These are phyloP conservation scores for Senecio squalidus DNA, from an alignment of 140 eudicot genomes.

Conservation along the genomic window DNA sequence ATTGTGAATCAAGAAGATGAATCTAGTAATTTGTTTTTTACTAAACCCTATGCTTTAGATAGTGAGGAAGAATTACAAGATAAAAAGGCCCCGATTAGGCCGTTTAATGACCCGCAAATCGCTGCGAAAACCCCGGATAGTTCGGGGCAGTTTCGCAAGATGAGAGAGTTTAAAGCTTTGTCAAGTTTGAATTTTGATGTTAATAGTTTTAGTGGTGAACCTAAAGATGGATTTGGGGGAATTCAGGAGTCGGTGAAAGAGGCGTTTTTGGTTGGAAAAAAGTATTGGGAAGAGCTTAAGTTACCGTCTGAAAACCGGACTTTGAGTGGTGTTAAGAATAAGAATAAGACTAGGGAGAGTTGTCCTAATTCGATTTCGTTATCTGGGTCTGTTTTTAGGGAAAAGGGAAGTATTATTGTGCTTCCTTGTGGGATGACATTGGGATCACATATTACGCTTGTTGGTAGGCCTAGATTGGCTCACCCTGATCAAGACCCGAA, in stretches of 20 bases:
- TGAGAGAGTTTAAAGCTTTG: conserved; percentile 26
- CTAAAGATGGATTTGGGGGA: conserved; percentile 57
- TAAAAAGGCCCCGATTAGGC: conserved; percentile 68
- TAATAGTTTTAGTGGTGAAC: conserved; percentile 33
- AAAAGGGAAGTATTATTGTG: conserved; percentile 48
- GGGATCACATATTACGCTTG: conserved; percentile 84
- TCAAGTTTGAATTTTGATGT: conserved; percentile 51
- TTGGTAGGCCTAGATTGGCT: conserved; percentile 66
- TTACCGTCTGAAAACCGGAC: conserved; percentile 5
- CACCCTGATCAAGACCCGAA: conserved; percentile 75
- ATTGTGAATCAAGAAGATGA: conserved; percentile 46
- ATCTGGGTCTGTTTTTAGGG: conserved; percentile 45
- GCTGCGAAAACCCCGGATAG: conserved; percentile 31
- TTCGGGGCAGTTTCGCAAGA: conserved; percentile 27
- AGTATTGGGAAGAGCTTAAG: conserved; percentile 54
- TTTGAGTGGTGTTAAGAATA: too few relatives aligned
- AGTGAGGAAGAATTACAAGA: conserved; percentile 64
- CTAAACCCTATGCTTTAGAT: conserved; percentile 35
- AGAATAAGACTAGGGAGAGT: conserved; percentile 29
- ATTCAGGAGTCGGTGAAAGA: conserved; percentile 61
- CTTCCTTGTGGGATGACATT: conserved; percentile 93
- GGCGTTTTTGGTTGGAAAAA: conserved; percentile 66
- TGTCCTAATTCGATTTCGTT: conserved; percentile 75
- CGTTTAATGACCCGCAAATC: conserved; percentile 30
- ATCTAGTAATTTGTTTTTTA: conserved; percentile 23